Evolutionary conservation across 352 stramenopile species (phyloP).

Genomic region (Phytophthora nicotianae): DNA sequence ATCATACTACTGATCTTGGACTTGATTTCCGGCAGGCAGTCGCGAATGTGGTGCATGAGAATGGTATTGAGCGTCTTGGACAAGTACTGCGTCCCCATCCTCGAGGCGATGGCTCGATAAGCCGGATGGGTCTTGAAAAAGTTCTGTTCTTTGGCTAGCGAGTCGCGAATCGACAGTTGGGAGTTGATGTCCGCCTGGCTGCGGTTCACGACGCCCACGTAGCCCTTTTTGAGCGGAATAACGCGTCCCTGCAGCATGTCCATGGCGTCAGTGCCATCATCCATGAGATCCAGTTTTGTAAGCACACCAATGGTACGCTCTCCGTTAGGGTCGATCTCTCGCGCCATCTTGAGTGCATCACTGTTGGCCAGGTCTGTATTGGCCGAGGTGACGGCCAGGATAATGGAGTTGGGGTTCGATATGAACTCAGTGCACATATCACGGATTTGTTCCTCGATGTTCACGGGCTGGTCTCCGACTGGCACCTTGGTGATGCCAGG

Average conservation of each 20-base stretch:
- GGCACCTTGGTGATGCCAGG: conserved; percentile 98
- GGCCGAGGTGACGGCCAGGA: conserved; percentile 98
- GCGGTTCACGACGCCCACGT: conserved; percentile 99
- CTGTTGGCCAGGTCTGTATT: conserved; percentile 99
- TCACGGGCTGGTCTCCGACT: conserved; percentile 97
- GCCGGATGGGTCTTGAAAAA: conserved; percentile 98
- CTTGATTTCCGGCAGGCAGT: conserved; percentile 99
- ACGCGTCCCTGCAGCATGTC: conserved; percentile 97
- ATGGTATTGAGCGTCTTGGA: conserved; percentile 98
- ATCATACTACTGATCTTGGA: conserved; percentile 97
- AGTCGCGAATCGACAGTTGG: conserved; percentile 94
- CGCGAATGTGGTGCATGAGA: conserved; percentile 99
- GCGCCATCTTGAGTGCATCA: conserved; percentile 98
- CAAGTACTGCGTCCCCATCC: conserved; percentile 96
- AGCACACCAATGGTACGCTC: conserved; percentile 98
- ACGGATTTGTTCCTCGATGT: conserved; percentile 99
- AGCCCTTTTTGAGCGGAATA: conserved; percentile 97
- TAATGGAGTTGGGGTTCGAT: conserved; percentile 98
- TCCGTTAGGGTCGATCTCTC: conserved; percentile 92
- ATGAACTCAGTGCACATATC: conserved; percentile 99
- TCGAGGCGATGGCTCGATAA: conserved; percentile 93
- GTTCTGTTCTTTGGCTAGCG: conserved; percentile 93
- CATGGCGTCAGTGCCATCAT: conserved; percentile 97
- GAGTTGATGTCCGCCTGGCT: conserved; percentile 99
- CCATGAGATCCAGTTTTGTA: conserved; percentile 99